Evolutionary conservation across 106 monocot genomes (phyloP).

Genomic region (Xerophyta viscosa): DNA sequence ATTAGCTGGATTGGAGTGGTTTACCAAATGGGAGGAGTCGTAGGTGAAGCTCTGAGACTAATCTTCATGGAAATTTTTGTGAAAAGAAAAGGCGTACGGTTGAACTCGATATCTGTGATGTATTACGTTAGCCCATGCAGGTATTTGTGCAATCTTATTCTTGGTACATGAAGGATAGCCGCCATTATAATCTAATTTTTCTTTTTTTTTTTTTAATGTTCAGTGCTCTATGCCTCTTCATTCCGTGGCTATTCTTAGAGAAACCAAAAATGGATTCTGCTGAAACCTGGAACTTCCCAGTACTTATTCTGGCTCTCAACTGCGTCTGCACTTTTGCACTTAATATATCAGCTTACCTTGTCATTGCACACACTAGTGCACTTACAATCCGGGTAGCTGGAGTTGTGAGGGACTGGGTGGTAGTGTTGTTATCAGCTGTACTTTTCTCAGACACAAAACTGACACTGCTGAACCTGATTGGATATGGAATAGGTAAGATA

Average conservation of each 20-base stretch:
- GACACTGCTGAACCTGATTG: slow-evolving; percentile 72
- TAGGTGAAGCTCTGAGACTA: slow-evolving; percentile 88
- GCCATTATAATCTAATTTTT: background rate
- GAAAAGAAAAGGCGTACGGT: slow-evolving; percentile 75
- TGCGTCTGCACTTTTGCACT: slow-evolving; percentile 93
- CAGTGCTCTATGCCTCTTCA: slow-evolving; percentile 85
- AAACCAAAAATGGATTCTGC: slow-evolving; percentile 87
- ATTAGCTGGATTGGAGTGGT: slow-evolving; percentile 92
- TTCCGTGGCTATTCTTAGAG: slow-evolving; percentile 94
- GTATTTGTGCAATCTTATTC: slow-evolving; percentile 19
- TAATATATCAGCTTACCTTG: slow-evolving; percentile 88
- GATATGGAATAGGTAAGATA: slow-evolving; percentile 82
- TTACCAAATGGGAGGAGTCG: slow-evolving; percentile 97
- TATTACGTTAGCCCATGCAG: slow-evolving; percentile 99
- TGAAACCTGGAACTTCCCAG: slow-evolving; percentile 71
- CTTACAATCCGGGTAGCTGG: slow-evolving; percentile 92
- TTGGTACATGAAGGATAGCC: background rate
- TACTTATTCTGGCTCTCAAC: slow-evolving; percentile 56
- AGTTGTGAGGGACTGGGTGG: slow-evolving; percentile 97
- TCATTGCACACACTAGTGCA: slow-evolving; percentile 89
- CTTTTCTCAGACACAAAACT: slow-evolving; percentile 77
- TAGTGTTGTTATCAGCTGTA: slow-evolving; percentile 72
- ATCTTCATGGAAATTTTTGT: slow-evolving; percentile 94
- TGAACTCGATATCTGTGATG: slow-evolving; percentile 91
- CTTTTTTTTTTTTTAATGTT: slow-evolving; percentile 14